Evolutionary conservation across 495 filamentous ascomycete species (phyloP).

Genomic region (Hypoxylon rickii): DNA sequence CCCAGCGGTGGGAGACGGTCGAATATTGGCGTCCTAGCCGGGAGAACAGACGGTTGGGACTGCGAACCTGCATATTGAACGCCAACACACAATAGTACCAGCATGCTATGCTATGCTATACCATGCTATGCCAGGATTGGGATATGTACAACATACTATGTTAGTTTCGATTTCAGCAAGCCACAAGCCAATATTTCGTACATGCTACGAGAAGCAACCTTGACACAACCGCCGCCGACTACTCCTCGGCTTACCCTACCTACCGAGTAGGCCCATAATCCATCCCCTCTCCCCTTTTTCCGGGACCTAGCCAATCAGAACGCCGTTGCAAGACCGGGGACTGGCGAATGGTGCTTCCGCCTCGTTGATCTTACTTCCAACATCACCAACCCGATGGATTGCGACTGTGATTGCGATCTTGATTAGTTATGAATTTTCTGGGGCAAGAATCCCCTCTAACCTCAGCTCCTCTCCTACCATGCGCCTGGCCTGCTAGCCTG

Average conservation of each 20-base stretch:
- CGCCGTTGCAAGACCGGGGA: slow-evolving; percentile 23
- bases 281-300: slow-evolving; percentile 3
- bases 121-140: not conserved
- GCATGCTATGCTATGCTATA: not conserved
- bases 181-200: slow-evolving; percentile 2
- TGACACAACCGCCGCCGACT: slow-evolving; percentile 4
- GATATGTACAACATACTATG: slow-evolving; percentile 20
- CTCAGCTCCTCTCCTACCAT: slow-evolving; percentile 30
- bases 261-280: no score
- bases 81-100: slow-evolving; percentile 7
- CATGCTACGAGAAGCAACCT: not conserved
- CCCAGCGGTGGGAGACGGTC: slow-evolving; percentile 1
- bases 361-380: slow-evolving; percentile 26
- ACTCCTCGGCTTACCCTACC: slow-evolving; percentile 12
- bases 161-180: slow-evolving; percentile 4
- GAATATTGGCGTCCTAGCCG: slow-evolving; percentile 1
- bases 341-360: slow-evolving; percentile 15
- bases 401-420: slow-evolving; percentile 28
- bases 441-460: no score
- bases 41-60: slow-evolving; percentile 8
- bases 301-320: slow-evolving; percentile 19
- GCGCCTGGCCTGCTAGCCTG: no score
- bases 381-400: slow-evolving; percentile 19
- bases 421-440: slow-evolving; percentile 17
- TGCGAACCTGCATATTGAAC: slow-evolving; percentile 22